phyloP scores from a whole-genome alignment of 345 rosid genomes.

The Populus ilicifolia region DNA sequence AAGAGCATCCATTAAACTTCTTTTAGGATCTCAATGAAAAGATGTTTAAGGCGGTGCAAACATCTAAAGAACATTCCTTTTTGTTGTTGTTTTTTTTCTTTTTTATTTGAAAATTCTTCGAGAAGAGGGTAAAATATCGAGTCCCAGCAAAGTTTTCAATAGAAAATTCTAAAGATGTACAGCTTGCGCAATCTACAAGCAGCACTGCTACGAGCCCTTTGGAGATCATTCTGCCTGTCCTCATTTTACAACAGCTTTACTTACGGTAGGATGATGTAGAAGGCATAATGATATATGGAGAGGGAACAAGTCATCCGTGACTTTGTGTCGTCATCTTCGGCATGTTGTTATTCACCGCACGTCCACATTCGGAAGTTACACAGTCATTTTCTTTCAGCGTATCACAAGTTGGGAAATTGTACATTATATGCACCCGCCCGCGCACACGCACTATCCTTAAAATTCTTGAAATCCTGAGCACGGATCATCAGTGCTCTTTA shows the following conservation, averaged over 20 bases:
- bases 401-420: not conserved
- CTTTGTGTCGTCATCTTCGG: not conserved
- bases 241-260: not conserved
- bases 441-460: not conserved
- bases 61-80: no score
- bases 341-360: not conserved
- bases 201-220: constrained; percentile 14
- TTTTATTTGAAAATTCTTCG: fast-evolving
- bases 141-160: not conserved
- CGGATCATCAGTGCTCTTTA: constrained; percentile 3
- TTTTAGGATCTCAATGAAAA: no score
- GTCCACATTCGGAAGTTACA: not conserved
- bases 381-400: not conserved
- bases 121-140: no score
- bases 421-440: no score
- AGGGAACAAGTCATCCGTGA: not conserved
- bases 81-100: no score
- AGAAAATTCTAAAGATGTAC: not conserved
- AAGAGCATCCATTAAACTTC: no score
- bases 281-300: not conserved
- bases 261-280: not conserved
- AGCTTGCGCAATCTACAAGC: constrained; percentile 18
- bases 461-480: not conserved
- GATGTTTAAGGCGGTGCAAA: no score
- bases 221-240: constrained; percentile 3